A percentile compares a stretch with the other conserved stretches of the same genome.
Evolutionary conservation across 805 yeast genomes (phyloP).

Genomic region (Vanderwaltozyma tropicalis): DNA sequence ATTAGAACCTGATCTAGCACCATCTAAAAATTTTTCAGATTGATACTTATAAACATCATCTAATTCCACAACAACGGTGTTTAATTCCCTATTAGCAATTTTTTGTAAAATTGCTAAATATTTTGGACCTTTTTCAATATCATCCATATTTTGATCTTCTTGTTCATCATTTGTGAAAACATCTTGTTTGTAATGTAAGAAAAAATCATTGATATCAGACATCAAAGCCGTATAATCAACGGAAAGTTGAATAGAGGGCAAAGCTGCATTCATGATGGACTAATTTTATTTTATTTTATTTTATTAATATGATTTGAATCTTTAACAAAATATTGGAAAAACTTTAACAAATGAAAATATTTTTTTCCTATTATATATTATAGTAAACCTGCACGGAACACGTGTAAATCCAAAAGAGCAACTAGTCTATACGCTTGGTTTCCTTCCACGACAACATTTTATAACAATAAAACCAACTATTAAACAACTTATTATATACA

Average conservation of each 20-base stretch:
- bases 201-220: slow-evolving; percentile 50
- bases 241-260: slow-evolving; percentile 59
- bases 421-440: no score
- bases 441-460: no score
- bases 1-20: slow-evolving; percentile 16
- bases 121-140: slow-evolving; percentile 46
- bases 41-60: slow-evolving; percentile 77
- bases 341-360: no score
- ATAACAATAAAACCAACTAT: no score
- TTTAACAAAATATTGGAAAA: no score
- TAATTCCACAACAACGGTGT: slow-evolving; percentile 62
- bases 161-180: slow-evolving; percentile 24
- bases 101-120: slow-evolving; percentile 66
- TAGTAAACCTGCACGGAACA: no score
- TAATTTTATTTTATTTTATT: no score
- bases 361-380: no score
- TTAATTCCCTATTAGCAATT: slow-evolving; percentile 72
- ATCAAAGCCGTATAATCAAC: slow-evolving; percentile 64
- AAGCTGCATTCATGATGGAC: slow-evolving; percentile 23
- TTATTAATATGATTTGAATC: no score
- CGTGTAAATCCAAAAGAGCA: no score
- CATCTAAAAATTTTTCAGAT: slow-evolving; percentile 30
- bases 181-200: slow-evolving; percentile 49
- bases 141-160: slow-evolving; percentile 20
- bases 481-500: no score